These are phyloP conservation scores for Akanthomyces uredinophilus DNA, from an alignment of 2,329 filamentous ascomycete genomes.

Conservation along the genomic window DNA sequence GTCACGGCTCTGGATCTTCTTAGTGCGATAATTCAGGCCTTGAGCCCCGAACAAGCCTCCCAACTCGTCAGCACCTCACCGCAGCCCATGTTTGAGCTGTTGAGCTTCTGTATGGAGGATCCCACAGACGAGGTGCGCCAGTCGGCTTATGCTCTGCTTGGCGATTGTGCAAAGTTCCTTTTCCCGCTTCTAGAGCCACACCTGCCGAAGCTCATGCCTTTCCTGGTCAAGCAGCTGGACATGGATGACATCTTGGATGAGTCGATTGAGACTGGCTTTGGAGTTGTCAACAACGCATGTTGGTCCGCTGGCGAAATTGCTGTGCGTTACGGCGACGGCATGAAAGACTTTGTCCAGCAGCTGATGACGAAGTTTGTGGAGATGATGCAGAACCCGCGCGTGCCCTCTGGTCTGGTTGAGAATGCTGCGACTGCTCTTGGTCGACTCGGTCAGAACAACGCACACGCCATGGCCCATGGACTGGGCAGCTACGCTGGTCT, in stretches of 20 bases:
- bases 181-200: conserved; percentile 74
- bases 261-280: conserved; percentile 78
- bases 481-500: conserved; percentile 74
- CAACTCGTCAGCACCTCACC: conserved; percentile 71
- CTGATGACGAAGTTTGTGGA: conserved; percentile 72
- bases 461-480: conserved; percentile 70
- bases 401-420: conserved; percentile 82
- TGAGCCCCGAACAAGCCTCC: conserved; percentile 68
- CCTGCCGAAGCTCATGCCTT: conserved; percentile 68
- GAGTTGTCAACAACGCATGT: conserved; percentile 95
- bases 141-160: conserved; percentile 89
- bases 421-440: conserved; percentile 93
- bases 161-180: conserved; percentile 90
- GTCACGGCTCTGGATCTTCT: conserved; percentile 91
- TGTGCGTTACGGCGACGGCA: conserved; percentile 67
- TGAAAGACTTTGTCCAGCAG: conserved; percentile 71
- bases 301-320: conserved; percentile 95
- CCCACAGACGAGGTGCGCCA: conserved; percentile 87
- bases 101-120: conserved; percentile 90
- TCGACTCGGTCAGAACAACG: conserved; percentile 74
- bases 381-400: conserved; percentile 79
- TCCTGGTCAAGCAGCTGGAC: conserved; percentile 84
- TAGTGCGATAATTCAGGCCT: conserved; percentile 87
- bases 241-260: conserved; percentile 71
- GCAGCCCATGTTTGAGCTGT: conserved; percentile 82